Evolutionary conservation across 2,329 filamentous ascomycete species (phyloP).

Genomic region (Drechslerella dactyloides): DNA sequence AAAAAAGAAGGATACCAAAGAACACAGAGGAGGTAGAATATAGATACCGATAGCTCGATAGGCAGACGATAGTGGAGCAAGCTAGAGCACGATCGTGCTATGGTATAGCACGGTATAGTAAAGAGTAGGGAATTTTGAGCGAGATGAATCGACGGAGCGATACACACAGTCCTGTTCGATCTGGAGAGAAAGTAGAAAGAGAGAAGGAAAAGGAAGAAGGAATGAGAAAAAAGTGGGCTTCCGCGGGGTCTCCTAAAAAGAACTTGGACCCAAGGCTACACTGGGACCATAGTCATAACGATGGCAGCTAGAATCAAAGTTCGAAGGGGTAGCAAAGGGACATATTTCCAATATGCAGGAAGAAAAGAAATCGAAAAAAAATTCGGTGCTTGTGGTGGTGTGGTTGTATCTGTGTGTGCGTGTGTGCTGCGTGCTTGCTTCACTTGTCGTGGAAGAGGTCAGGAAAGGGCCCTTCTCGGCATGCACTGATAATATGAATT

Average conservation of each 20-base stretch:
- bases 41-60: too few relatives aligned
- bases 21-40: not conserved
- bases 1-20: not conserved
- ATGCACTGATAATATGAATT: not conserved
- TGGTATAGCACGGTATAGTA: not conserved
- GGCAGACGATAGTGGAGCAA: too few relatives aligned
- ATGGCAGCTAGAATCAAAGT: not conserved
- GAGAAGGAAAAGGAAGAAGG: slow-evolving; percentile 3
- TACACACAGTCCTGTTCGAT: not conserved
- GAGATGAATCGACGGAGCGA: not conserved
- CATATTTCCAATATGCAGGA: not conserved
- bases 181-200: not conserved
- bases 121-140: not conserved
- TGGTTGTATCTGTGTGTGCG: slow-evolving; percentile 3
- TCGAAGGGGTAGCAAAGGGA: not conserved
- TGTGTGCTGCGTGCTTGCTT: slow-evolving; percentile 5
- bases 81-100: not conserved
- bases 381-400: not conserved
- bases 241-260: slow-evolving; percentile 30
- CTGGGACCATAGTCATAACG: slow-evolving; percentile 7
- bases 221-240: slow-evolving; percentile 7
- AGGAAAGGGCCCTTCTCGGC: not conserved
- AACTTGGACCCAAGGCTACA: slow-evolving; percentile 11
- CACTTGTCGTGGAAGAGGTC: not conserved
- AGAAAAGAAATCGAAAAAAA: slow-evolving; percentile 16